These are phyloP conservation scores for Zanthoxylum bungeanum DNA, from an alignment of 345 rosid species.

Conservation along the genomic window DNA sequence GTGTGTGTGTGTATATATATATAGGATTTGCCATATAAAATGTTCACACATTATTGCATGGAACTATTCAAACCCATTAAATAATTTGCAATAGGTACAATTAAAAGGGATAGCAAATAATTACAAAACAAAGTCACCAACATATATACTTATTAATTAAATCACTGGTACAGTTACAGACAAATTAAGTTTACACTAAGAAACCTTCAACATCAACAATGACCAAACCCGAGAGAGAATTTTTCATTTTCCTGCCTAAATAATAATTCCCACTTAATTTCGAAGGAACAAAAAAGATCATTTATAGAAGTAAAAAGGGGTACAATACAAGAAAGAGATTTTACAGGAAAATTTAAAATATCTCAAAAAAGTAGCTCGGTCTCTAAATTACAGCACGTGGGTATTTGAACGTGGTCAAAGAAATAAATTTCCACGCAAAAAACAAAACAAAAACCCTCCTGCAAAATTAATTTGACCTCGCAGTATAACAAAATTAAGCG, in stretches of 20 bases:
- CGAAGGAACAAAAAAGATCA: background rate
- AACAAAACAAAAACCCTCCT: constrained; percentile 15
- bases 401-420: constrained; percentile 20
- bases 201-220: background rate
- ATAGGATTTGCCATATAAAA: background rate
- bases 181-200: background rate
- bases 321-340: background rate
- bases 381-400: constrained; percentile 5
- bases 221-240: background rate
- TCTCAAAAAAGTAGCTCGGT: background rate
- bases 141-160: background rate
- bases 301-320: background rate
- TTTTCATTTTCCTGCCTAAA: background rate
- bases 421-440: constrained; percentile 19
- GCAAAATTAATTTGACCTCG: constrained; percentile 1
- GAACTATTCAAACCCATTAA: background rate
- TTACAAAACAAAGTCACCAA: too few species aligned
- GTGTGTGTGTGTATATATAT: too few species aligned
- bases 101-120: background rate
- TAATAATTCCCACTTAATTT: background rate
- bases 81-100: background rate
- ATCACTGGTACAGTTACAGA: background rate
- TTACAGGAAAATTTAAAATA: background rate
- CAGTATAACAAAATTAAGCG: constrained; percentile 2
- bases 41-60: background rate